Percentiles rank a stretch among this genome's conserved stretches.
phyloP scores from a whole-genome alignment of 164 flowering plant species.

The Kalanchoe fedtschenkoi region DNA sequence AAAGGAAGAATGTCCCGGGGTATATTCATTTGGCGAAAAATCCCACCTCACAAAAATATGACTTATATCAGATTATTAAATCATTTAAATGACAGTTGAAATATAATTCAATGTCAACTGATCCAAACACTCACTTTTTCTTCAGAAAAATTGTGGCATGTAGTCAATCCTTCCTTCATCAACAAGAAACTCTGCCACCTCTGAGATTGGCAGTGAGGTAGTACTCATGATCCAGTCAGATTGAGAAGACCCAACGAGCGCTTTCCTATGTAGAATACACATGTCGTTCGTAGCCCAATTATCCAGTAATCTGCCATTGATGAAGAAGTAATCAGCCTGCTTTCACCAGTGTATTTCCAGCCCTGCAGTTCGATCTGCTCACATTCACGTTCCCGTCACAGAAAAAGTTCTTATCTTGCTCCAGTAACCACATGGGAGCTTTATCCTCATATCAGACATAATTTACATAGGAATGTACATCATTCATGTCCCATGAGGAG shows the following conservation, averaged over 20 bases:
- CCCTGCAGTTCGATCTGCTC: slow-evolving; percentile 36
- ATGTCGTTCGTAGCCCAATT: slow-evolving; percentile 52
- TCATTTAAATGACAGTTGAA: too few relatives aligned
- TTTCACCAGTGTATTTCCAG: slow-evolving; percentile 62
- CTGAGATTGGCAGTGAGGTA: slow-evolving; percentile 19
- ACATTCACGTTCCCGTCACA: slow-evolving; percentile 27
- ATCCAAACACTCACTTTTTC: neutral
- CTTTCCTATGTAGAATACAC: slow-evolving; percentile 59
- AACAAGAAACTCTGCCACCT: neutral
- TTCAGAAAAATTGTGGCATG: neutral
- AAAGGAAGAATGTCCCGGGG: too few relatives aligned
- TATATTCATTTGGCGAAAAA: too few relatives aligned
- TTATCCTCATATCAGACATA: neutral
- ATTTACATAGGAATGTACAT: neutral
- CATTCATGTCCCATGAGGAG: too few relatives aligned
- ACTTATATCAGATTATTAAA: too few relatives aligned
- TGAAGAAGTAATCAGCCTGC: slow-evolving; percentile 30
- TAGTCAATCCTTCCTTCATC: neutral
- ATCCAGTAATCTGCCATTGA: slow-evolving; percentile 9
- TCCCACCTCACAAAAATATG: too few relatives aligned
- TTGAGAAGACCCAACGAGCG: slow-evolving; percentile 11
- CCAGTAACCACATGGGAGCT: too few relatives aligned
- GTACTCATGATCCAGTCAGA: slow-evolving; percentile 72
- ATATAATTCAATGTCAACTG: too few relatives aligned
- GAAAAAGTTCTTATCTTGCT: slow-evolving; percentile 61